Evolutionary conservation across 1,139 yeast species (phyloP).

Genomic region (Taphrina confusa): DNA sequence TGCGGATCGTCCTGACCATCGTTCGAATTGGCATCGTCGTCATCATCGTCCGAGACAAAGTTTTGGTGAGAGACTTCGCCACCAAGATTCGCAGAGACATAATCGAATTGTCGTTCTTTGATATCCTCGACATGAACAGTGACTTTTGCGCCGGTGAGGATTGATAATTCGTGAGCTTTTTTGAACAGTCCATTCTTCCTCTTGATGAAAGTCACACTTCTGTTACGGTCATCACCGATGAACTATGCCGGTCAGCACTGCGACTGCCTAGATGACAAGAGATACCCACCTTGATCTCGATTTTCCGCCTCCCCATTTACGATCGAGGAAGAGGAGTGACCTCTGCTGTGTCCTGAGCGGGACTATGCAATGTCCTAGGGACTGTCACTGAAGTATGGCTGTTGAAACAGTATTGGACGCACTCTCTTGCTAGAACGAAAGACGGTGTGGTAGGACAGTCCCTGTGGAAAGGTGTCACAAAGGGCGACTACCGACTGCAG

Average conservation of each 20-base stretch:
- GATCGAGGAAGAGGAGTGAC: too few species aligned
- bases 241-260: constrained; percentile 11
- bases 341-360: too few species aligned
- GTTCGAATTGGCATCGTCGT: constrained; percentile 17
- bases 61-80: constrained; percentile 5
- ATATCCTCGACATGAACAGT: constrained; percentile 66
- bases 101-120: constrained; percentile 31
- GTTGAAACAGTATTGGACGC: too few species aligned
- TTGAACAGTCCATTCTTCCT: constrained; percentile 93
- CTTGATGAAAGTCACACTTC: constrained; percentile 75
- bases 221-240: constrained; percentile 84
- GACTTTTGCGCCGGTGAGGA: constrained; percentile 87
- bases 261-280: background rate
- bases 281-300: constrained; percentile 32
- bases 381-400: too few species aligned
- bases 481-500: too few species aligned
- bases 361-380: too few species aligned
- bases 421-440: too few species aligned
- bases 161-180: constrained; percentile 92
- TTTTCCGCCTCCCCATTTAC: constrained; percentile 33
- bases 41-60: constrained; percentile 29
- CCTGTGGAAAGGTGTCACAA: too few species aligned
- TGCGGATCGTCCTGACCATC: constrained; percentile 17
- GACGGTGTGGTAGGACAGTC: too few species aligned
- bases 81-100: constrained; percentile 18